A percentile compares a stretch with the other conserved stretches of the same genome.
Evolutionary conservation across 768 basidiomycete species (phyloP).

Genomic region (Suillus subluteus): DNA sequence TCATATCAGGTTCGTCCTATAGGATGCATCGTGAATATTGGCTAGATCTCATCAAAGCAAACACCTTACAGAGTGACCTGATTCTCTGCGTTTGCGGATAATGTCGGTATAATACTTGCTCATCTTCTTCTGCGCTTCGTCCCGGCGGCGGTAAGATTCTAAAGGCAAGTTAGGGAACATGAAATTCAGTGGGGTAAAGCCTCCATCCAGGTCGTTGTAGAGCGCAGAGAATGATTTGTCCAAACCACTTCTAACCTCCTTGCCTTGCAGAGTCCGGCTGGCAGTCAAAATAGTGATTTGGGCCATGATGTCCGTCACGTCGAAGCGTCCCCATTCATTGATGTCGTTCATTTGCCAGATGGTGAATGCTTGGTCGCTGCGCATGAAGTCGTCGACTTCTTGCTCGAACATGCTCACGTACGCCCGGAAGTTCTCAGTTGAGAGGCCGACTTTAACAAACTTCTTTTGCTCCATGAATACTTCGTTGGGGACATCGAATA

Average conservation of each 20-base stretch:
- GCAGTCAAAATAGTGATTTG: constrained; percentile 97
- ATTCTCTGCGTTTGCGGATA: constrained; percentile 68
- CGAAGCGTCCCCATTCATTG: constrained; percentile 80
- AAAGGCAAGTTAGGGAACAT: constrained; percentile 93
- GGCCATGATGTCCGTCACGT: constrained; percentile 70
- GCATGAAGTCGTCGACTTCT: constrained; percentile 74
- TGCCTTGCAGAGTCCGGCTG: constrained; percentile 90
- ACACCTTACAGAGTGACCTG: constrained; percentile 41
- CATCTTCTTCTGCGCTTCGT: constrained; percentile 91
- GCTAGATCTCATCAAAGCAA: background rate
- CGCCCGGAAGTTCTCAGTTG: constrained; percentile 85
- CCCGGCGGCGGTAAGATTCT: constrained; percentile 86
- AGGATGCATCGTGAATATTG: constrained; percentile 14
- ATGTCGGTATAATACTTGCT: constrained; percentile 91
- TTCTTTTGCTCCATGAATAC: constrained; percentile 99
- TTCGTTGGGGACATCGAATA: constrained; percentile 96
- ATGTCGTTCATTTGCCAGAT: constrained; percentile 65
- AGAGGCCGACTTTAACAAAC: constrained; percentile 95
- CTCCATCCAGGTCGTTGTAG: constrained; percentile 90
- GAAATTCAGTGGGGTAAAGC: constrained; percentile 95
- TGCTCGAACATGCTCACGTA: constrained; percentile 84
- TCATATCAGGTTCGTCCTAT: constrained; percentile 88
- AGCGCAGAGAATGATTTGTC: constrained; percentile 85
- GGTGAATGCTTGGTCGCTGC: constrained; percentile 63
- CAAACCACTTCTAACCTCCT: constrained; percentile 78